Evolutionary conservation across 1,139 yeast species (phyloP).

Genomic region (Kurtzmaniella quercitrusa): DNA sequence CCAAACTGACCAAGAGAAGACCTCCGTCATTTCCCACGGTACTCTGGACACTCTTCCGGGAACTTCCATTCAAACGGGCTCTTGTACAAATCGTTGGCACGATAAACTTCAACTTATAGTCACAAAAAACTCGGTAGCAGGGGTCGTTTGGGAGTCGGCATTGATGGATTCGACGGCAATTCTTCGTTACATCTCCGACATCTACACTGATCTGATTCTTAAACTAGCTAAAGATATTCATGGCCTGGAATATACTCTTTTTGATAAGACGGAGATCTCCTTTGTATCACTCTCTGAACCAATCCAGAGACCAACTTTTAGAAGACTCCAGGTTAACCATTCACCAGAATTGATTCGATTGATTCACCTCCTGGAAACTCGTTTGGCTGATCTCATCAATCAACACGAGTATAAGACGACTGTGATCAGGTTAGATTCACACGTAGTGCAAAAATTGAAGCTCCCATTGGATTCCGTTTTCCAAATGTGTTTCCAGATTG

Average conservation of each 20-base stretch:
- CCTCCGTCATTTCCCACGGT: slow-evolving; percentile 56
- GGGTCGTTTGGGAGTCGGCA: slow-evolving; percentile 70
- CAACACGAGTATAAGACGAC: slow-evolving; percentile 59
- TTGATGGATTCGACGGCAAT: slow-evolving; percentile 80
- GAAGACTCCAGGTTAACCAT: slow-evolving; percentile 44
- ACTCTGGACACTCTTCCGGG: slow-evolving; percentile 49
- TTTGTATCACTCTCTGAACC: slow-evolving; percentile 35
- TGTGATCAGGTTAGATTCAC: slow-evolving; percentile 38
- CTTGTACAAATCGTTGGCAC: slow-evolving; percentile 77
- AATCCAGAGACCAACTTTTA: slow-evolving; percentile 37
- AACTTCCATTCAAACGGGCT: slow-evolving; percentile 63
- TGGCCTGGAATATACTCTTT: slow-evolving; percentile 65
- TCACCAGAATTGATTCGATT: slow-evolving; percentile 43
- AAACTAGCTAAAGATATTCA: slow-evolving; percentile 69
- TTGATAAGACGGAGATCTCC: slow-evolving; percentile 35
- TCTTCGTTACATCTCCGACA: slow-evolving; percentile 67
- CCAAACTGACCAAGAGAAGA: slow-evolving; percentile 44
- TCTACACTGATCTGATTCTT: slow-evolving; percentile 68
- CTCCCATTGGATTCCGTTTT: slow-evolving; percentile 63
- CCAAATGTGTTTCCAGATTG: slow-evolving; percentile 64
- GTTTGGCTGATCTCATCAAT: slow-evolving; percentile 68
- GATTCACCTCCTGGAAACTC: slow-evolving; percentile 69
- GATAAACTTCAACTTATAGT: slow-evolving; percentile 70
- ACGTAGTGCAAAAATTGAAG: slow-evolving; percentile 45
- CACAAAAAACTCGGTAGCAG: slow-evolving; percentile 68